Base-by-base conservation (phyloP, 1,139 yeast genomes). In the Pichia sp. region DNA sequence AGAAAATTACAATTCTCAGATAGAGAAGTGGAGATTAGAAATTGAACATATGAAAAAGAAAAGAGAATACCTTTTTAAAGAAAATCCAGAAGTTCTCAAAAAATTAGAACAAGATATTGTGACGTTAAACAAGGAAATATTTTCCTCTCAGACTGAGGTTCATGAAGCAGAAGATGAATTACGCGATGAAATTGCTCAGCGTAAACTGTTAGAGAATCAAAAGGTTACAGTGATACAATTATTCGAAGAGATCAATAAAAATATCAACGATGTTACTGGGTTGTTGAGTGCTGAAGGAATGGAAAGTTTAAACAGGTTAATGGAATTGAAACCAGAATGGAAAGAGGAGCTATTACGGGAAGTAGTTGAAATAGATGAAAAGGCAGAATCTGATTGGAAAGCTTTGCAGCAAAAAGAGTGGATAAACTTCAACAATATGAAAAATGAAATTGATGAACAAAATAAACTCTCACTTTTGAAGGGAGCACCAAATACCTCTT, bases 161-260 rank as follows among this genome's bases (percentile, higher is more conserved):
- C 66, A 67, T 7, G 65, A 65, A 15, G 59, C 72, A 2, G 82
- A 78, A 51, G 78, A 77, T 5, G 72, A 72, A 16, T 61, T 73
- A 36, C 75, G 72, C 57, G 61, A 64, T 32, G 62, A 68, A 41
- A 58, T 65, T 19, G 56, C 62, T 2, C 61, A 59, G 19, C 66
- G 71, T 50, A 72, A 70, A 54, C 64, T 62, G 10, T 50, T 64
- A 11, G 78, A 74, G 31, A 52, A 57, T 8, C 8, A 57, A 3
- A 67, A 62, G 49, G 66, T 65, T 8, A 65, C 64, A 41, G 46
- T 72, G 6, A 50, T 52, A 10, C 58, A 65, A n/a, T 47, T 70
- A 4, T 67, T 73, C 55, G 65, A 64, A 32, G 54, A 57, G 0
- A 55, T 75, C n/a, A 56, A 61, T 3, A 52, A 57, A 5, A 61